A percentile compares a stretch with the other conserved stretches of the same genome.
Evolutionary conservation across 2,329 filamentous ascomycete species (phyloP).

Genomic region (Fusarium euwallaceae): DNA sequence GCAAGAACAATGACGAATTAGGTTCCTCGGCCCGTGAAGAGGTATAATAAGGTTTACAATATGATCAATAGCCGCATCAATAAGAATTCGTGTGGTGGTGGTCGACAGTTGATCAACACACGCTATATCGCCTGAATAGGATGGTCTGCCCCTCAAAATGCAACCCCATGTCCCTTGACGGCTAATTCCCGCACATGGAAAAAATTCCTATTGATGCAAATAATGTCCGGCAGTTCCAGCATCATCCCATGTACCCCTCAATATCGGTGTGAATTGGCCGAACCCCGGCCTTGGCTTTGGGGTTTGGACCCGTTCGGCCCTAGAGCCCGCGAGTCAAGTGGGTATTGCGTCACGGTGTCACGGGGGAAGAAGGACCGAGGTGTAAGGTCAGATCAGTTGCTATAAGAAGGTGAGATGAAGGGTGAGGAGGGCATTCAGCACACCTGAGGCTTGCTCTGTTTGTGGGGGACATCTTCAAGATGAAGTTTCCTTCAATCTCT

Average conservation of each 20-base stretch:
- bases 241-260: slow-evolving; percentile 35
- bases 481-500: slow-evolving; percentile 33
- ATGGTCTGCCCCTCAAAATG: slow-evolving; percentile 14
- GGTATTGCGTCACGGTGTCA: slow-evolving; percentile 29
- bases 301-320: slow-evolving; percentile 26
- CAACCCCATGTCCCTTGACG: slow-evolving; percentile 8
- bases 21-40: neutral
- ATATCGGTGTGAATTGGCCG: slow-evolving; percentile 30
- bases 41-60: neutral
- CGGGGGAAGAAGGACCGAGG: slow-evolving; percentile 16
- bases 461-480: slow-evolving; percentile 9
- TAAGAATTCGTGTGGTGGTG: slow-evolving; percentile 32
- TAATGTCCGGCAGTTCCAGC: slow-evolving; percentile 13
- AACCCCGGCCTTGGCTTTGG: slow-evolving; percentile 15
- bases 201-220: slow-evolving; percentile 39
- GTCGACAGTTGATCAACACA: slow-evolving; percentile 10
- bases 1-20: neutral
- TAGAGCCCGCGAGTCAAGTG: neutral
- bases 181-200: slow-evolving; percentile 23
- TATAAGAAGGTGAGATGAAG: slow-evolving; percentile 15
- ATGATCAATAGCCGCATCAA: slow-evolving; percentile 33
- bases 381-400: neutral
- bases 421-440: neutral
- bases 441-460: neutral
- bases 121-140: slow-evolving; percentile 16